Conservation (phyloP, 2,329 filamentous ascomycete species). For the Pseudogymnoascus sp. region DNA sequence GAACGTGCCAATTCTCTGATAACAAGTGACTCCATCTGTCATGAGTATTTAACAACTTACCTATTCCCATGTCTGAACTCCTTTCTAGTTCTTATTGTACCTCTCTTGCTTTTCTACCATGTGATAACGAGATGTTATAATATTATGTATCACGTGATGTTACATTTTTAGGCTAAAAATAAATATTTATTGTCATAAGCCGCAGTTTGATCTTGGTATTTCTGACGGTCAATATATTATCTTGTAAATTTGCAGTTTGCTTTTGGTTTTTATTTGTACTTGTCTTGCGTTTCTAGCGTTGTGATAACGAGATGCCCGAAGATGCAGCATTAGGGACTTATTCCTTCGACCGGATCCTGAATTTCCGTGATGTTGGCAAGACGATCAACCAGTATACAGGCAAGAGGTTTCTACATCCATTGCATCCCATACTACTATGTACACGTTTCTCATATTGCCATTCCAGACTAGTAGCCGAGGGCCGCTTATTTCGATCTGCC, state of each 20-base stretch:
- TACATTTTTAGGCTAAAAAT: background rate
- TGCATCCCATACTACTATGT: background rate
- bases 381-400: conserved; percentile 56
- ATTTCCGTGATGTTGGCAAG: conserved; percentile 70
- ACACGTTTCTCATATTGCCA: conserved; percentile 4
- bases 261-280: background rate
- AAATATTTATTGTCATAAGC: background rate
- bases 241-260: background rate
- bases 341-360: conserved; percentile 53
- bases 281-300: background rate
- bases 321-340: background rate
- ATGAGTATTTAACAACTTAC: background rate
- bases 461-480: conserved; percentile 46
- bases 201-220: background rate
- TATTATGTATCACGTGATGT: background rate
- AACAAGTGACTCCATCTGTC: background rate
- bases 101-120: background rate
- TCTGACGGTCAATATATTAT: background rate
- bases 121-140: background rate
- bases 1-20: background rate
- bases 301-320: background rate
- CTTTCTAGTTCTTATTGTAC: background rate
- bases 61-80: background rate
- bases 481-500: conserved; percentile 61
- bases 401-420: conserved; percentile 40